Base-by-base conservation (phyloP, 495 filamentous ascomycete genomes). In the Platismatia glauca region DNA sequence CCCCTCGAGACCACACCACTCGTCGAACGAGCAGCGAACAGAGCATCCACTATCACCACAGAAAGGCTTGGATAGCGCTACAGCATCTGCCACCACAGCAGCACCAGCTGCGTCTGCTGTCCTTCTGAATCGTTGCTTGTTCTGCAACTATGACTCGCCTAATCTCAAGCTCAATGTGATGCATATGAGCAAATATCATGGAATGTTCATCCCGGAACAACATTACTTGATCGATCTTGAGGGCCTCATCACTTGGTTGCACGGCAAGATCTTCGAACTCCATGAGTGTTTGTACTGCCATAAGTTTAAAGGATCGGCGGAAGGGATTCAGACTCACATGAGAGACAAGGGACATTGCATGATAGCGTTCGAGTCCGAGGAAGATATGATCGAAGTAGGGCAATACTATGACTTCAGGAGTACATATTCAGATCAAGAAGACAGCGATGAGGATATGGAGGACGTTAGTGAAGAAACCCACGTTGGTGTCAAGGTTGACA, bases 331-430 rank as follows among this genome's bases (percentile, higher is more conserved):
- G 64, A 95, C 90, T 0, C 94, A 99, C 72, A 99, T 99, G 94
- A 86, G 87, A 39, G 94, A 99, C 73, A 92, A 91, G 74, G 85
- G 89, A 12, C 94, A 99, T 74, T 97, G 91, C 78, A 95, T 89
- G 82, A 92, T 99, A 65, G 91, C 89, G 1, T 99, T 95, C 72
- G 86, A 88, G 52, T 85, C 84, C 0, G 89, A 96, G 70, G 88
- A 88, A 39, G 91, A 99, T 70, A 90, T 96, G 75, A 79, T 99
- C 22, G 91, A 95, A 60, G 87, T 99, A 63, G 95, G 94, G n/a
- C 89, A 97, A 53, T 97, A 89, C 76, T 99, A 97, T 76, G 95
- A 99, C 72, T 99, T 99, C 82, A 80, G 87, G 60, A 86, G 86
- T 74, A 95, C 94, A 5, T 99, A 99, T 73, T 91, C 90, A 0